phyloP scores from a whole-genome alignment of 176 grass and related monocot genomes.

The Ananas comosus region DNA sequence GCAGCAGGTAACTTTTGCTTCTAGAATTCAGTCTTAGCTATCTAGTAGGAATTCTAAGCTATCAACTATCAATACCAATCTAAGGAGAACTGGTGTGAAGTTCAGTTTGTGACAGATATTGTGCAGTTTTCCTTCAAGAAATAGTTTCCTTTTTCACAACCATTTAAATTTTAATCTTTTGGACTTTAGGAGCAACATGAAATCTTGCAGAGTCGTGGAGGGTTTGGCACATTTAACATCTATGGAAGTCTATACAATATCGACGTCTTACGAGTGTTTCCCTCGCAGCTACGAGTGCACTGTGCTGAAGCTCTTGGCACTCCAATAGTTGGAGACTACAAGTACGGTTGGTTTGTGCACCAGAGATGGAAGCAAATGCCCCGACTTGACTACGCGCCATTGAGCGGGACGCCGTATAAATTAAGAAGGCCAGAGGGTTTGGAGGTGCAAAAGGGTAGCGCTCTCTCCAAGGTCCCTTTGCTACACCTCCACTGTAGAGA shows the following conservation, averaged over 20 bases:
- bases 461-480: slow-evolving; percentile 66
- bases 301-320: slow-evolving; percentile 81
- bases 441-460: slow-evolving; percentile 78
- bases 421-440: slow-evolving; percentile 53
- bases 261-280: background rate
- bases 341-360: slow-evolving; percentile 80
- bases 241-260: too few species aligned
- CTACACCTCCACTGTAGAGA: slow-evolving; percentile 86
- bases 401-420: slow-evolving; percentile 56
- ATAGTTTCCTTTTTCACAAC: too few species aligned
- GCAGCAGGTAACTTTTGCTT: too few species aligned
- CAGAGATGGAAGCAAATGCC: slow-evolving; percentile 75
- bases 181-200: background rate
- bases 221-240: too few species aligned
- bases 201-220: too few species aligned
- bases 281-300: slow-evolving; percentile 62
- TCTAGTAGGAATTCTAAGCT: too few species aligned
- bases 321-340: slow-evolving; percentile 77
- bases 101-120: too few species aligned
- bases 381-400: slow-evolving; percentile 44
- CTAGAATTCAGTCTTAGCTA: too few species aligned
- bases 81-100: too few species aligned
- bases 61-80: too few species aligned
- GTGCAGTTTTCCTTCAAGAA: too few species aligned
- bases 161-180: background rate